phyloP scores from a whole-genome alignment of 1,139 yeast genomes.

The Starmera stellimalicola region DNA sequence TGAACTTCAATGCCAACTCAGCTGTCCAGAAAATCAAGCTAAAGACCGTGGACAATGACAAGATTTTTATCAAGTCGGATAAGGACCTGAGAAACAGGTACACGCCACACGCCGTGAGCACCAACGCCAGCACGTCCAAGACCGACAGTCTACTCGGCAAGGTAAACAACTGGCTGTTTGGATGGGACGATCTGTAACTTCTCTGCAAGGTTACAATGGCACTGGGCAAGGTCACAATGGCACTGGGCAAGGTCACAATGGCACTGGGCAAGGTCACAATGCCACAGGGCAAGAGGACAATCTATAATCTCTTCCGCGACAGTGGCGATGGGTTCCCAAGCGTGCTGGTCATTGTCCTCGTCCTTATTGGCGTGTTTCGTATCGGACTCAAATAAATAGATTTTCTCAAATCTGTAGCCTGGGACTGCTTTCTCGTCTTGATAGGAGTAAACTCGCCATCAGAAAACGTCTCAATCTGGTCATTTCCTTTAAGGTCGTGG shows the following conservation, averaged over 20 bases:
- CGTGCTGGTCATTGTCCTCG: constrained; percentile 1
- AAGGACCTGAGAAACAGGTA: constrained; percentile 23
- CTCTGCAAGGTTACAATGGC: too few species aligned
- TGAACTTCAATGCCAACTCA: constrained; percentile 8
- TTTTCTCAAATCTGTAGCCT: constrained; percentile 7
- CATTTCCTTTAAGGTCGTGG: constrained; percentile 18
- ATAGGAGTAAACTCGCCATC: constrained; percentile 8
- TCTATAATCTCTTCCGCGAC: constrained; percentile 5
- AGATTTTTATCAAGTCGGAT: constrained; percentile 23
- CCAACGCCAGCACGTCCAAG: constrained; percentile 2
- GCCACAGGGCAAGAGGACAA: too few species aligned
- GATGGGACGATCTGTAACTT: constrained; percentile 45
- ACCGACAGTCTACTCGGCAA: constrained; percentile 18
- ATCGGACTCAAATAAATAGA: constrained; percentile 1
- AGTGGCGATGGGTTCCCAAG: constrained; percentile 10
- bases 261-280: too few species aligned
- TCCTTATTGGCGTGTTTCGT: background rate
- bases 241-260: too few species aligned
- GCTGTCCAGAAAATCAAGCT: constrained; percentile 10
- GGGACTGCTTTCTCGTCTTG: constrained; percentile 1
- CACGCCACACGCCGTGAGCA: background rate
- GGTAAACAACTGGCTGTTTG: constrained; percentile 36
- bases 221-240: too few species aligned
- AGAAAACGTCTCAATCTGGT: constrained; percentile 14
- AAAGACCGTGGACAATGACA: constrained; percentile 20